Conservation (phyloP, 148 eudicot species). For the Heliosperma pusillum region DNA sequence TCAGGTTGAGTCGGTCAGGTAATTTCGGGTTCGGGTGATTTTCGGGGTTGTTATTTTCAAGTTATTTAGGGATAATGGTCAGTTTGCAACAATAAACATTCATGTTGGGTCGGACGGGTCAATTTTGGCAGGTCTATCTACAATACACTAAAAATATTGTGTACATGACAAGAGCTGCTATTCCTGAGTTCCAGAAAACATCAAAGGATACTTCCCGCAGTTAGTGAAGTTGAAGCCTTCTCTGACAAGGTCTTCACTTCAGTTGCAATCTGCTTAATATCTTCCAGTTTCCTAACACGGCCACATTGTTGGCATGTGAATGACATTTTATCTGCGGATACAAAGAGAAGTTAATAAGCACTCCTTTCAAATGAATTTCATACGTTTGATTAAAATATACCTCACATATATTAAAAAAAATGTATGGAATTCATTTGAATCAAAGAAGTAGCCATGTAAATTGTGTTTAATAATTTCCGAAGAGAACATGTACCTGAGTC, state of each 20-base stretch:
- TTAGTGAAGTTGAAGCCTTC: conserved; percentile 50
- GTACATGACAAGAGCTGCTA: not conserved
- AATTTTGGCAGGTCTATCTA: no score
- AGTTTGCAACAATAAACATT: no score
- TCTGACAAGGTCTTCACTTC: conserved; percentile 64
- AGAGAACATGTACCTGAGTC: conserved; percentile 52
- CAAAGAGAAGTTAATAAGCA: conserved; percentile 14
- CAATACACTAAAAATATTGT: no score
- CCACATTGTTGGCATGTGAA: conserved; percentile 89
- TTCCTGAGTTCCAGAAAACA: conserved; percentile 5
- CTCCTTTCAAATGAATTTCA: no score
- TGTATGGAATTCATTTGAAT: no score
- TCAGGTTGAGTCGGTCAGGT: no score
- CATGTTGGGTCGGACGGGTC: no score
- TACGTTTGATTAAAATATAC: no score
- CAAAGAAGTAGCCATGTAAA: not conserved
- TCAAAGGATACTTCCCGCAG: conserved; percentile 70
- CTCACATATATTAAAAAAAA: no score
- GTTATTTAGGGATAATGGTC: no score
- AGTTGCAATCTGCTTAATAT: conserved; percentile 45
- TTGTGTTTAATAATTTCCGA: not conserved
- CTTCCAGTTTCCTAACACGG: conserved; percentile 58
- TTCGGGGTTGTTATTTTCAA: no score
- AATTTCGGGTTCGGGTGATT: no score
- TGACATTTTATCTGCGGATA: conserved; percentile 50